Base-by-base conservation (phyloP, 306 rosid genomes). In the Fragaria iinumae region DNA sequence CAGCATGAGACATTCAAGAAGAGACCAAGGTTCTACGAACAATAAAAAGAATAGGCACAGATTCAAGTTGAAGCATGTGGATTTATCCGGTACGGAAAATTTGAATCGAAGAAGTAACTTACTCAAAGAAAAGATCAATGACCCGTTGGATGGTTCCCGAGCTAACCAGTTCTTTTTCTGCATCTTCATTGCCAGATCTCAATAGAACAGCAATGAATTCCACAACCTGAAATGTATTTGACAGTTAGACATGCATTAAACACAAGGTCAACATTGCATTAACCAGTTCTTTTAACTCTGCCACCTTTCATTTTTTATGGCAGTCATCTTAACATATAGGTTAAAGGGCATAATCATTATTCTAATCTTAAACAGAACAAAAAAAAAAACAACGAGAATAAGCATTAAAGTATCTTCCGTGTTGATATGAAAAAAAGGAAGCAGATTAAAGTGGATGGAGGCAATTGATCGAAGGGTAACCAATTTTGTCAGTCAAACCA, bases 51-150 rank as follows among this genome's bases (percentile, higher is more conserved):
- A 44, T 73, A 9, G 44, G 80, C 56, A 59, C 64, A 41, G 38
- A 66, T 78, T 68, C 56, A 23, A 8, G 13, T 8, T 43, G 59
- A 62, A 79, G 5, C 18, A 60, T 73, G 11, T 45, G 38, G 29
- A 49, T 38, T 41, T 8, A 41, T 67, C 49, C 41, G 2, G n/a
- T 62, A 14, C 53, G 65, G 16, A 49, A 60, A 67, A 60, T 60
- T 8, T 17, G 23, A 36, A 32, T 45, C 23, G n/a, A 57, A 73
- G n/a, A 57, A 73, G 38, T 69, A 66, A 17, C 99, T 88, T 90
- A 96, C 99, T 92, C 98, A 50, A 96, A 96, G 88, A 96, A 96
- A 79, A 96, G 98, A 87, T 91, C 93, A 82, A 96, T 89, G 81
- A 96, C 86, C 41, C 94, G 89, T 77, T 20, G 83, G 82, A 92